Evolutionary conservation across 164 flowering plant genomes (phyloP).

Genomic region (Cinnamomum chago): DNA sequence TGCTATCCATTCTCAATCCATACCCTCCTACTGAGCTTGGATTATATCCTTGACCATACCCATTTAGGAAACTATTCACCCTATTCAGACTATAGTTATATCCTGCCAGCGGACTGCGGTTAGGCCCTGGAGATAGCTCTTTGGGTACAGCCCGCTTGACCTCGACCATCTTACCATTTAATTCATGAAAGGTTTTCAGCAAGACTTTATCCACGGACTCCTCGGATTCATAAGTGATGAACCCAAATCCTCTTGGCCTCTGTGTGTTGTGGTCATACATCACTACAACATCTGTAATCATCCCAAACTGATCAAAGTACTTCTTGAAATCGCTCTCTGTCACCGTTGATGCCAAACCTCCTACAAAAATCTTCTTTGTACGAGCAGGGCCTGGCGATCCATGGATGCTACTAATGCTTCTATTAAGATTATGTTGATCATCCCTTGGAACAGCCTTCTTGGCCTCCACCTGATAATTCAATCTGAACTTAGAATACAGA

Average conservation of each 20-base stretch:
- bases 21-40: slow-evolving; percentile 48
- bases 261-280: slow-evolving; percentile 84
- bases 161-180: slow-evolving; percentile 79
- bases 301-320: slow-evolving; percentile 75
- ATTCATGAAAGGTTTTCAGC: slow-evolving; percentile 63
- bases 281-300: slow-evolving; percentile 68
- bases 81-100: slow-evolving; percentile 49
- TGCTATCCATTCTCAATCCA: slow-evolving; percentile 57
- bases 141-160: slow-evolving; percentile 80
- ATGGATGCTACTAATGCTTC: slow-evolving; percentile 36
- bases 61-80: slow-evolving; percentile 42
- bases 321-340: slow-evolving; percentile 66
- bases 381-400: slow-evolving; percentile 61
- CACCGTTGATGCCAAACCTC: slow-evolving; percentile 72
- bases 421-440: slow-evolving; percentile 50
- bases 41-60: slow-evolving; percentile 46
- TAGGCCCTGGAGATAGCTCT: slow-evolving; percentile 60
- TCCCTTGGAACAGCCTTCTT: slow-evolving; percentile 83
- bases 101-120: slow-evolving; percentile 56
- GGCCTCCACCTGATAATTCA: slow-evolving; percentile 60
- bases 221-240: slow-evolving; percentile 71
- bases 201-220: slow-evolving; percentile 69
- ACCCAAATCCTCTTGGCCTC: slow-evolving; percentile 81
- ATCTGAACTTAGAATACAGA: neutral
- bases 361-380: slow-evolving; percentile 75